A percentile compares a stretch with the other conserved stretches of the same genome.
Evolutionary conservation across 495 filamentous ascomycete genomes (phyloP).

Genomic region (Lasiosphaeriaceae sp.): DNA sequence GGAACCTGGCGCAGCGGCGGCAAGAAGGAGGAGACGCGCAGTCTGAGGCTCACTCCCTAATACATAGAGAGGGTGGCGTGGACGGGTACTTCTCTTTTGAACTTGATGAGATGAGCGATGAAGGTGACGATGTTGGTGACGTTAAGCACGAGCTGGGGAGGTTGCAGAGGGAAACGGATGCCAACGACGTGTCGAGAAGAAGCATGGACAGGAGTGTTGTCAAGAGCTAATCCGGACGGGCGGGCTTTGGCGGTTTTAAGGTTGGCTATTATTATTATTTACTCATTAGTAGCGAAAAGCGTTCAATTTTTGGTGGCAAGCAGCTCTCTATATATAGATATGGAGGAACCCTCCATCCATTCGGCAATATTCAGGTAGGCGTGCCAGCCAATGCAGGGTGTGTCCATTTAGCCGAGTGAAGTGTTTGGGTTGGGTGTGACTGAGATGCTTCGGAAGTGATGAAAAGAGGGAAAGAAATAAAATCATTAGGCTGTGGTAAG

Average conservation of each 20-base stretch:
- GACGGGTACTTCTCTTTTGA: constrained; percentile 25
- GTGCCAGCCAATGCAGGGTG: too few relatives aligned
- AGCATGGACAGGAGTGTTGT: background rate
- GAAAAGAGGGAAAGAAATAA: too few relatives aligned
- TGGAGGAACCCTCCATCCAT: too few relatives aligned
- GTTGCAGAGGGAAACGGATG: background rate
- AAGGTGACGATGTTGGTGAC: constrained; percentile 21
- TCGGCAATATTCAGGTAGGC: too few relatives aligned
- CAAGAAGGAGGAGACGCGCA: background rate
- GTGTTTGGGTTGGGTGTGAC: too few relatives aligned
- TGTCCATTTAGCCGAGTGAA: too few relatives aligned
- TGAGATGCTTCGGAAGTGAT: too few relatives aligned
- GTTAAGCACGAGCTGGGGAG: constrained; percentile 3
- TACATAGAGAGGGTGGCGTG: constrained; percentile 3
- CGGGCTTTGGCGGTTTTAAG: background rate
- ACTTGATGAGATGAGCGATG: constrained; percentile 18
- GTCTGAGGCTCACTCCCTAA: constrained; percentile 10
- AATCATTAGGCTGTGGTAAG: too few relatives aligned
- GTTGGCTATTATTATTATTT: background rate
- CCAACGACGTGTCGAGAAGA: background rate
- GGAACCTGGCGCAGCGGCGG: background rate
- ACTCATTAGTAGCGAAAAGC: too few relatives aligned
- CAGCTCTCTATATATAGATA: too few relatives aligned
- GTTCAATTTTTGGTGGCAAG: too few relatives aligned
- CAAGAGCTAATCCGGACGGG: background rate